Conservation (phyloP, 257 asterid genomes). For the Solanum stenotomum region DNA sequence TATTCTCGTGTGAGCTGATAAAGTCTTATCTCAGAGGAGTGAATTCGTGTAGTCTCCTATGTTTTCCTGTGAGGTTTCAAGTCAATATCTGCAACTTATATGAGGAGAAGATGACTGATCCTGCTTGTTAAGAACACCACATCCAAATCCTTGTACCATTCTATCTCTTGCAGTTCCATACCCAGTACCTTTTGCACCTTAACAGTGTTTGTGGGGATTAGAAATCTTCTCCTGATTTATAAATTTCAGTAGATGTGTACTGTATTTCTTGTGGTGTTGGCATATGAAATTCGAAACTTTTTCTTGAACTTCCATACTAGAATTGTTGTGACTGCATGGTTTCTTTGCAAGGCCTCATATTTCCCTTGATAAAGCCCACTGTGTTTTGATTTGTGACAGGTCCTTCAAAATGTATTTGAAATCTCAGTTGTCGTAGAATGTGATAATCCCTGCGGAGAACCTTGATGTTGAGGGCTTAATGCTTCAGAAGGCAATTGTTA, state of each 20-base stretch:
- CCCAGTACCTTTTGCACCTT: neutral
- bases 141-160: neutral
- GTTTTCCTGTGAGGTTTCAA: neutral
- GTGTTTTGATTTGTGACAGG: neutral
- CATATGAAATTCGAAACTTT: neutral
- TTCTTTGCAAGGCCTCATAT: neutral
- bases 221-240: neutral
- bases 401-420: constrained; percentile 42
- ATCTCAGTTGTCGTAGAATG: constrained; percentile 56
- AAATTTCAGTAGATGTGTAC: neutral
- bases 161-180: neutral
- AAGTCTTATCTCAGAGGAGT: neutral
- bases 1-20: neutral
- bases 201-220: neutral
- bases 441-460: constrained; percentile 45
- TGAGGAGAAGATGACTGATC: neutral
- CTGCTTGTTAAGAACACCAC: neutral
- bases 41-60: neutral
- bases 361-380: neutral
- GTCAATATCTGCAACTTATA: neutral
- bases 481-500: neutral
- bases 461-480: neutral
- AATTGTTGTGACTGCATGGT: neutral
- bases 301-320: neutral
- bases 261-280: neutral